A percentile compares a stretch with the other conserved stretches of the same genome.
These are phyloP conservation scores for Lasiodiplodia citricola DNA, from an alignment of 2,329 filamentous ascomycete genomes.

Conservation along the genomic window DNA sequence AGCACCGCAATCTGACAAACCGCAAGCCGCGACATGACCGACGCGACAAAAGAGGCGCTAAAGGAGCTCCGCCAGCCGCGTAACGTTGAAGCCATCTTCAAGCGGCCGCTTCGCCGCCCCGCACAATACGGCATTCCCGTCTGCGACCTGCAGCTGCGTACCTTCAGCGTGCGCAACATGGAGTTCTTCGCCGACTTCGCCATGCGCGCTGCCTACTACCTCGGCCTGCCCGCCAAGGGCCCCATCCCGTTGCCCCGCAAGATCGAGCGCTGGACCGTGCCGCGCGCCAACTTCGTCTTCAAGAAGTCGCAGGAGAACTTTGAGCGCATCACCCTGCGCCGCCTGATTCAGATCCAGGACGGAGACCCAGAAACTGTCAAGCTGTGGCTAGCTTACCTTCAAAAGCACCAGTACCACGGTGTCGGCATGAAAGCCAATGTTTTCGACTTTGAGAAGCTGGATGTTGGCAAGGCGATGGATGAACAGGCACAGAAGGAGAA, in stretches of 20 bases:
- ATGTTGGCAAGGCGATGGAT: conserved; percentile 39
- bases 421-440: conserved; percentile 99
- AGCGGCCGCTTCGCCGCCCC: conserved; percentile 79
- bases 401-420: conserved; percentile 93
- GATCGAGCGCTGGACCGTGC: conserved; percentile 93
- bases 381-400: conserved; percentile 88
- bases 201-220: conserved; percentile 90
- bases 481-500: conserved; percentile 38
- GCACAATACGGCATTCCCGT: conserved; percentile 78
- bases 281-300: conserved; percentile 85
- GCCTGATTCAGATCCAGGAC: conserved; percentile 91
- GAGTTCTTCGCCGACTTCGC: conserved; percentile 96
- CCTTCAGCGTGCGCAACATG: conserved; percentile 86
- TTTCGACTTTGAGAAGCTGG: conserved; percentile 79
- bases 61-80: conserved; percentile 60
- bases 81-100: conserved; percentile 82
- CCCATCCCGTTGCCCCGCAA: conserved; percentile 86
- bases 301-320: conserved; percentile 99
- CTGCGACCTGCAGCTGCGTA: conserved; percentile 91
- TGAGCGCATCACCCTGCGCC: conserved; percentile 83
- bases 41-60: conserved; percentile 3
- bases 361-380: conserved; percentile 88
- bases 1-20: not conserved
- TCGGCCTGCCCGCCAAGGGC: conserved; percentile 82
- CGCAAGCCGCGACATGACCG: conserved; percentile 1